Evolutionary conservation across 108 stramenopile genomes (phyloP).

Genomic region (Aurantiochytrium sp.): DNA sequence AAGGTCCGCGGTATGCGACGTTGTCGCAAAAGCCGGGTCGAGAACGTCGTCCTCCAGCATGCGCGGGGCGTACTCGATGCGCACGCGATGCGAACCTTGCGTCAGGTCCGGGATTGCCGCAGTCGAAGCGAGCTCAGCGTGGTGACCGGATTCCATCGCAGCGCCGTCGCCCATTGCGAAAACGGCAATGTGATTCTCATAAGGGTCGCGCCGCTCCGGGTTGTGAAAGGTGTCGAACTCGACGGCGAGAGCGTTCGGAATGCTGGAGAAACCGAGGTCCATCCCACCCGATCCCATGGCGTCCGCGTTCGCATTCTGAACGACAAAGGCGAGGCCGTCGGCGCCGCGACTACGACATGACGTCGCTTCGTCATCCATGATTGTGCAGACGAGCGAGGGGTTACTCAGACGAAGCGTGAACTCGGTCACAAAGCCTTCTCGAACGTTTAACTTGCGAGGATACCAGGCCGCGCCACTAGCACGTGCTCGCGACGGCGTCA

Average conservation of each 20-base stretch:
- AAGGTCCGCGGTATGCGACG: constrained; percentile 12
- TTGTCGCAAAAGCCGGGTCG: constrained; percentile 33
- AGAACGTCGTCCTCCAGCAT: constrained; percentile 36
- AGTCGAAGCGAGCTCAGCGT: constrained; percentile 43
- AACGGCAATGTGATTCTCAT: constrained; percentile 61
- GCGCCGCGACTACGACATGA: constrained; percentile 55
- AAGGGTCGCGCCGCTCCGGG: constrained; percentile 50
- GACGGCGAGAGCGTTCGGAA: constrained; percentile 59
- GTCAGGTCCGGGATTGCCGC: constrained; percentile 54
- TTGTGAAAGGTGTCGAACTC: constrained; percentile 66
- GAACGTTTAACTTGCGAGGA: constrained; percentile 48
- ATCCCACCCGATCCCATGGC: constrained; percentile 45
- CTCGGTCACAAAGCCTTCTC: constrained; percentile 62
- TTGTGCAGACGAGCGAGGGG: constrained; percentile 53
- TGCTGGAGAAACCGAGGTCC: constrained; percentile 61
- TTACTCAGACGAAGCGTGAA: constrained; percentile 51
- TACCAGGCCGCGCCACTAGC: constrained; percentile 63
- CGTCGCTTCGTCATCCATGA: constrained; percentile 58
- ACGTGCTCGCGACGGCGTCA: constrained; percentile 49
- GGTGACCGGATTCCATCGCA: constrained; percentile 1
- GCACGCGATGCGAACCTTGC: constrained; percentile 38
- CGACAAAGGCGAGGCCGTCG: constrained; percentile 65
- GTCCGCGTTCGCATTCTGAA: constrained; percentile 39
- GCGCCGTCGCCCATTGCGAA: constrained; percentile 31
- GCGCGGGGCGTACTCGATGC: constrained; percentile 50